Evolutionary conservation across 345 rosid species (phyloP).

Genomic region (Euclidium syriacum): DNA sequence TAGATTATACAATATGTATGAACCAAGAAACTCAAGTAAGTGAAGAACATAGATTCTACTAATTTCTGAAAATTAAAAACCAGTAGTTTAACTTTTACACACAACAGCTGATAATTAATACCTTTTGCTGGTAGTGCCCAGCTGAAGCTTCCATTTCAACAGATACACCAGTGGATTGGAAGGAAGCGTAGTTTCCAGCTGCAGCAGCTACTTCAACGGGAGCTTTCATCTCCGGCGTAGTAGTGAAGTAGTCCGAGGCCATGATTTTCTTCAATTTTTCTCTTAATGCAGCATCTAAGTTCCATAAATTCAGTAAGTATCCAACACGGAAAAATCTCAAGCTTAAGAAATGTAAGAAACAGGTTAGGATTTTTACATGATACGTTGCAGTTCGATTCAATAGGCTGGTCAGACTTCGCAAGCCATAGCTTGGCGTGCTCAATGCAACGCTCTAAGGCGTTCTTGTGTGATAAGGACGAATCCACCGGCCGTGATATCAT

Average conservation of each 20-base stretch:
- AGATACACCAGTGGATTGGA: constrained; percentile 42
- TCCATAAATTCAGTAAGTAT: background rate
- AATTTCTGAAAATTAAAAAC: background rate
- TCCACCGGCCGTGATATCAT: constrained; percentile 75
- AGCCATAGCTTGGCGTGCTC: constrained; percentile 82
- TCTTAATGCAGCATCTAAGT: constrained; percentile 71
- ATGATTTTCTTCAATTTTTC: constrained; percentile 76
- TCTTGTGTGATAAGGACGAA: constrained; percentile 71
- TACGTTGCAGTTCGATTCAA: constrained; percentile 45
- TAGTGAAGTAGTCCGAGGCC: constrained; percentile 79
- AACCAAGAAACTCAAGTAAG: background rate
- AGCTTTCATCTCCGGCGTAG: constrained; percentile 80
- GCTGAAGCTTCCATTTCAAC: constrained; percentile 40
- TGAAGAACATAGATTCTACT: background rate
- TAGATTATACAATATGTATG: background rate
- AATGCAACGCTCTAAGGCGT: constrained; percentile 65
- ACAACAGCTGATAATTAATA: constrained; percentile 2
- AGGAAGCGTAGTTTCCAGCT: constrained; percentile 57
- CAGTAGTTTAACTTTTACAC: background rate
- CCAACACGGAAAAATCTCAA: background rate
- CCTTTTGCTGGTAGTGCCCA: constrained; percentile 47
- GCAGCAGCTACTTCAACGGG: constrained; percentile 79
- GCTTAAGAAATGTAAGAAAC: background rate
- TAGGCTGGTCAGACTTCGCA: constrained; percentile 51
- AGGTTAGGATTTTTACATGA: constrained; percentile 43